A percentile compares a stretch with the other conserved stretches of the same genome.
These are phyloP conservation scores for Pachyrhizus erosus DNA, from an alignment of 306 rosid genomes.

Conservation along the genomic window DNA sequence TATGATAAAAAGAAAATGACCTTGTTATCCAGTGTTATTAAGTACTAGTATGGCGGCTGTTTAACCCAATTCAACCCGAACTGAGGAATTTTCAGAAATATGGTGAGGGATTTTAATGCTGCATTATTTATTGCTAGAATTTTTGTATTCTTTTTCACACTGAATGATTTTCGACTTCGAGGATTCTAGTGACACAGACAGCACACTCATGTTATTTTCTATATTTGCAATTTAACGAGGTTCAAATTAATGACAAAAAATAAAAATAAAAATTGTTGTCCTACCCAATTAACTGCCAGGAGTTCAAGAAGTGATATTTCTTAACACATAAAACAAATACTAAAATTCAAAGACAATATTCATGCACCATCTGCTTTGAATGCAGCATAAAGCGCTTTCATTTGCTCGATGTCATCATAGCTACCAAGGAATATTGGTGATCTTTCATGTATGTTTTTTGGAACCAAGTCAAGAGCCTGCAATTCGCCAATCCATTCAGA, in stretches of 20 bases:
- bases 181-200: neutral
- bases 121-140: no score
- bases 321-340: constrained; percentile 5
- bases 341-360: constrained; percentile 2
- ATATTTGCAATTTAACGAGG: neutral
- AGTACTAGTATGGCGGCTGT: neutral
- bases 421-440: constrained; percentile 90
- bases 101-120: neutral
- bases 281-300: neutral
- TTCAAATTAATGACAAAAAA: neutral
- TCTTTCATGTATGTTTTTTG: constrained; percentile 71
- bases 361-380: constrained; percentile 45
- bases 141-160: neutral
- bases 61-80: neutral
- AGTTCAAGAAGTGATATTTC: neutral
- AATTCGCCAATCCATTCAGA: constrained; percentile 2
- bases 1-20: no score
- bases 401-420: constrained; percentile 80
- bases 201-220: neutral
- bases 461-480: constrained; percentile 92
- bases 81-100: neutral
- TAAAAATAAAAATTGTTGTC: neutral
- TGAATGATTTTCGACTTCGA: neutral
- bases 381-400: constrained; percentile 70
- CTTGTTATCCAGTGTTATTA: no score